Evolutionary conservation across 2,329 filamentous ascomycete species (phyloP).

Genomic region (Diaporthe sp.): DNA sequence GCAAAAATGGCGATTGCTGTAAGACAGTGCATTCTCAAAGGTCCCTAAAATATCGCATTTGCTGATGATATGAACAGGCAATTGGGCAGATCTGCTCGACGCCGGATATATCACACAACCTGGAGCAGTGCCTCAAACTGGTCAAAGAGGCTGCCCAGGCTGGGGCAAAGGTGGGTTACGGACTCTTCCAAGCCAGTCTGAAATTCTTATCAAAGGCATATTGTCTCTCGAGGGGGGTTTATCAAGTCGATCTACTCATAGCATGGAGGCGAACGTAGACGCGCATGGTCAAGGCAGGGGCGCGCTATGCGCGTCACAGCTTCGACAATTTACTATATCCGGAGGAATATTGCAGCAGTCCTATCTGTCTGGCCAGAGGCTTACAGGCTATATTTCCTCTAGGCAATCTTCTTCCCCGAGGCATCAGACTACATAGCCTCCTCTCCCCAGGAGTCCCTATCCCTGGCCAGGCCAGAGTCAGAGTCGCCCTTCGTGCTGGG

Average conservation of each 20-base stretch:
- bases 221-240: not conserved
- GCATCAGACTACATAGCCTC: constrained; percentile 89
- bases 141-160: constrained; percentile 79
- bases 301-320: not conserved
- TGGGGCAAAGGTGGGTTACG: constrained; percentile 77
- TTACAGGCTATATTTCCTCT: not conserved
- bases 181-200: not conserved
- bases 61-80: constrained; percentile 66
- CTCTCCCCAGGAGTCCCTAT: constrained; percentile 75
- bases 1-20: constrained; percentile 30
- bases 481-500: constrained; percentile 82
- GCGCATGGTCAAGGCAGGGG: too few relatives aligned
- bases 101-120: constrained; percentile 80
- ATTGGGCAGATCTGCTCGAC: constrained; percentile 93
- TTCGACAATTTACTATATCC: too few relatives aligned
- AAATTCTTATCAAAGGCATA: not conserved
- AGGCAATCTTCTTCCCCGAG: constrained; percentile 85
- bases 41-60: not conserved
- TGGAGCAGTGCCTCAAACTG: constrained; percentile 80
- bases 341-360: not conserved
- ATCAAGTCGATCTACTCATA: not conserved
- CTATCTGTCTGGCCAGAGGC: not conserved
- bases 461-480: constrained; percentile 75
- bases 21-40: not conserved
- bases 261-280: too few relatives aligned